Evolutionary conservation across 2,329 filamentous ascomycete species (phyloP), one percentile per base, ranked within the genome.

Genomic region (Fusarium transvaalense): DNA sequence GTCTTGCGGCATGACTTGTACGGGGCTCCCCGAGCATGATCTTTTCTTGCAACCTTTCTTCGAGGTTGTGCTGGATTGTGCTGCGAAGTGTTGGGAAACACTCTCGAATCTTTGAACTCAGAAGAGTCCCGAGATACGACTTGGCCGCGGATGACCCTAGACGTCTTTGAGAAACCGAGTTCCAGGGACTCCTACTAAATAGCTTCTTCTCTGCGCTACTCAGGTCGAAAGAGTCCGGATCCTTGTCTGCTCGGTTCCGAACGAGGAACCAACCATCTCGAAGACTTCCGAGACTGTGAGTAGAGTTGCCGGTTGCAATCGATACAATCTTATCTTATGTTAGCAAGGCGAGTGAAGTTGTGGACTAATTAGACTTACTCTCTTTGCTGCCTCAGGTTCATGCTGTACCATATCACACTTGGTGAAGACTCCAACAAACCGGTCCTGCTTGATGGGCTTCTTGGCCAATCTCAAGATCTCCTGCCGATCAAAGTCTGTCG

Each of bases 351-450:
- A 2, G 7, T 0, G 17, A 6, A 21, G 4, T 21, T n/a, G 5
- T 9, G 14, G 6, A 9, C 1, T 9, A 1, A 3, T 3, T 31
- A 29, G 2, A 10, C 48, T 34, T 46, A 53, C 71, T 12, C 45
- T 55, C 21, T 61, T 42, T 10, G 64, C 64, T 7, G 61, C 50
- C 10, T 54, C 56, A 25, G 62, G 39, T 1, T 72, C 67, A 27
- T 50, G 37, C 7, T 57, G 50, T 4, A 69, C 48, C 52, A 69
- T 69, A n/a, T 81, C 78, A 39, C 78, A 80, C 56, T 80, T 80
- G 2, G 79, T 81, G 29, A 80, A 77, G 2, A 80, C 79, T 1
- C 79, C 77, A 17, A 81, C 71, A n/a, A 79, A 66, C 3, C 77
- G 71, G 3, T 67, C 68, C 13, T 72, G 74, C 3, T 76, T 68